Evolutionary conservation across 768 basidiomycete species (phyloP), one percentile per base, ranked within the genome.

Genomic region (Ramaria rubella): DNA sequence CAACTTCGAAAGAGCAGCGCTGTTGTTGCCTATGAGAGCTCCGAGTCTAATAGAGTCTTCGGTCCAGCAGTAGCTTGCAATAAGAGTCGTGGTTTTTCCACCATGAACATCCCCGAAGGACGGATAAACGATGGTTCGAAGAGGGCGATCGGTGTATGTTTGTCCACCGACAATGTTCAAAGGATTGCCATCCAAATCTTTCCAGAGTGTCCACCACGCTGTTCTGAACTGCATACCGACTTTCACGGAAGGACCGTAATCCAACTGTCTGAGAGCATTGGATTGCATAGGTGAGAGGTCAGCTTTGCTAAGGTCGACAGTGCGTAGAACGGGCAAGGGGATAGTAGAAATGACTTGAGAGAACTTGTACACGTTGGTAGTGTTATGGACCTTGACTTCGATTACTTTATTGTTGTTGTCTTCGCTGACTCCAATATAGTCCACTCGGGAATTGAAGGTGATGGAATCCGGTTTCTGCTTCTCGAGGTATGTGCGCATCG

Each of bases 61-160:
- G 9, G 70, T 70, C 74, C 72, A 75, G 29, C 59, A 62, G 63
- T 76, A 77, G 49, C 73, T 75, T 3, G 71, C 74, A 9, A 78
- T 73, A 7, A 78, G 63, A 0, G 67, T 65, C 0, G 64, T 67
- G 19, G 67, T 62, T 7, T 63, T 66, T 0, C 58, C 59, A 23
- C 23, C 21, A 12, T 59, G 46, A n/a, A 60, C 55, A 23, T 61
- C 59, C 0, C 73, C 73, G 24, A 72, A 73, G 2, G 76, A 78
- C 0, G 77, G 77, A 58, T 77, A 78, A 3, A 78, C 72, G 49
- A 75, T 64, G 0, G 68, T 72, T 29, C 74, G 69, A n/a, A 74
- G 61, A 5, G 72, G 73, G 17, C 68, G 62, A 60, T 78, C 77
- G 1, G 75, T 79, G 60, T 60, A 68, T 3, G 75, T 69, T 59